Evolutionary conservation across 148 eudicot genomes (phyloP).

Genomic region (Silene latifolia): DNA sequence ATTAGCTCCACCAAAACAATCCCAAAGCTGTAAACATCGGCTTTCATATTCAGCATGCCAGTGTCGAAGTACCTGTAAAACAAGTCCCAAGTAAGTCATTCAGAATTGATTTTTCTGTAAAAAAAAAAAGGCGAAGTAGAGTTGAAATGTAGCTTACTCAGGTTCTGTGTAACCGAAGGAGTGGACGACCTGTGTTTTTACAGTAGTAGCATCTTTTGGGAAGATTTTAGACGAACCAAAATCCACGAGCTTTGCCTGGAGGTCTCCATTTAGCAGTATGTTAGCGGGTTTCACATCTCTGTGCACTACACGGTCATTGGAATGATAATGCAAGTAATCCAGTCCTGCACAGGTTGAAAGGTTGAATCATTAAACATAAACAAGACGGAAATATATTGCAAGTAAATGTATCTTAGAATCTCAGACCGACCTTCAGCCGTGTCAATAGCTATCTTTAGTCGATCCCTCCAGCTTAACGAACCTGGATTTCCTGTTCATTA

Average conservation of each 20-base stretch:
- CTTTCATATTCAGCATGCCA: neutral
- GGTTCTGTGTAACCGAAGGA: constrained; percentile 42
- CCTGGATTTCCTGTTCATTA: constrained; percentile 14
- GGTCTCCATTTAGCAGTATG: constrained; percentile 24
- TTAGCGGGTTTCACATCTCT: constrained; percentile 37
- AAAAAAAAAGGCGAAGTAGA: no score
- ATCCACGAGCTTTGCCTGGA: constrained; percentile 36
- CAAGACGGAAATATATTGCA: neutral
- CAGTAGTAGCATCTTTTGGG: constrained; percentile 19
- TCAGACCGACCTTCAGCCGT: constrained; percentile 40
- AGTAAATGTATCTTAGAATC: no score
- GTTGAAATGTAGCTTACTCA: constrained; percentile 24
- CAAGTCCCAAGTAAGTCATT: no score
- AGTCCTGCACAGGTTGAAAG: constrained; percentile 22
- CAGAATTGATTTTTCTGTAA: neutral
- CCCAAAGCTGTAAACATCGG: constrained; percentile 18
- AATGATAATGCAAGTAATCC: constrained; percentile 37
- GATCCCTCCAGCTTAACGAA: constrained; percentile 38
- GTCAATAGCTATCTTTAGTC: constrained; percentile 42
- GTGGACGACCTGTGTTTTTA: constrained; percentile 24
- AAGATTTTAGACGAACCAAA: constrained; percentile 37
- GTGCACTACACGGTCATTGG: constrained; percentile 31
- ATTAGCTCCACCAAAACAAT: constrained; percentile 11
- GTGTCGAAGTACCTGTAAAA: neutral
- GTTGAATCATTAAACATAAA: neutral